Percentiles rank a stretch among this genome's conserved stretches.
Evolutionary conservation across 2,329 filamentous ascomycete genomes (phyloP).

Genomic region (Westerdykella sp.): DNA sequence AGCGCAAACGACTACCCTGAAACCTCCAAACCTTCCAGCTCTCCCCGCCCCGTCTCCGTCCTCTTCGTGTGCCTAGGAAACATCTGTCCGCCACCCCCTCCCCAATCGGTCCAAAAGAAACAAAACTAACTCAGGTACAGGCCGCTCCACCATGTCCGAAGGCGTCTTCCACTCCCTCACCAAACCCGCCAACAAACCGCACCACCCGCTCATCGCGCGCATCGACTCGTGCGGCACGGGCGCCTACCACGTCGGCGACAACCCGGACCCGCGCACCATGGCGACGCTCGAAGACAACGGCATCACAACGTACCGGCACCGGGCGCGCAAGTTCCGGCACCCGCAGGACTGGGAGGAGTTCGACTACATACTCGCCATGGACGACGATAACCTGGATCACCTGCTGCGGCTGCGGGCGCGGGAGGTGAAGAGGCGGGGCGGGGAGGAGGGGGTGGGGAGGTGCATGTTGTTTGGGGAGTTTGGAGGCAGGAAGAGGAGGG

Average conservation of each 20-base stretch:
- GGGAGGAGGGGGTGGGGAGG: constrained; percentile 38
- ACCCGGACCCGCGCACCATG: constrained; percentile 79
- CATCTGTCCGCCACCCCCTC: constrained; percentile 57
- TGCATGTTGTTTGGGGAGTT: constrained; percentile 85
- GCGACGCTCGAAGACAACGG: constrained; percentile 66
- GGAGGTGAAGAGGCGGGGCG: constrained; percentile 41
- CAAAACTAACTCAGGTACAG: constrained; percentile 25
- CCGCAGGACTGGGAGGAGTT: constrained; percentile 73
- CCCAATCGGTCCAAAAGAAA: constrained; percentile 30
- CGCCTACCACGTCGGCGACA: constrained; percentile 73
- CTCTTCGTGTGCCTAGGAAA: constrained; percentile 97
- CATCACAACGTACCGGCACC: constrained; percentile 70
- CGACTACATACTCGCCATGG: constrained; percentile 95
- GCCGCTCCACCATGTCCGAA: constrained; percentile 88
- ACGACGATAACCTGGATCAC: constrained; percentile 70
- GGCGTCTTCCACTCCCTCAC: constrained; percentile 75
- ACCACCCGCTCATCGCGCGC: constrained; percentile 51
- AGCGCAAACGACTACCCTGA: too few species aligned
- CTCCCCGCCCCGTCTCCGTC: constrained; percentile 52
- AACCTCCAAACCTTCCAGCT: too few species aligned
- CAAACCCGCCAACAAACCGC: constrained; percentile 46
- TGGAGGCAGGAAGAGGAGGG: constrained; percentile 46
- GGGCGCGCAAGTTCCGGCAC: constrained; percentile 63
- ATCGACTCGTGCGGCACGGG: constrained; percentile 90
- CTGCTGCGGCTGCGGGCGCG: constrained; percentile 54